These are phyloP conservation scores for Glomus cerebriforme DNA, from an alignment of 192 early-diverging fungal species.

Conservation along the genomic window DNA sequence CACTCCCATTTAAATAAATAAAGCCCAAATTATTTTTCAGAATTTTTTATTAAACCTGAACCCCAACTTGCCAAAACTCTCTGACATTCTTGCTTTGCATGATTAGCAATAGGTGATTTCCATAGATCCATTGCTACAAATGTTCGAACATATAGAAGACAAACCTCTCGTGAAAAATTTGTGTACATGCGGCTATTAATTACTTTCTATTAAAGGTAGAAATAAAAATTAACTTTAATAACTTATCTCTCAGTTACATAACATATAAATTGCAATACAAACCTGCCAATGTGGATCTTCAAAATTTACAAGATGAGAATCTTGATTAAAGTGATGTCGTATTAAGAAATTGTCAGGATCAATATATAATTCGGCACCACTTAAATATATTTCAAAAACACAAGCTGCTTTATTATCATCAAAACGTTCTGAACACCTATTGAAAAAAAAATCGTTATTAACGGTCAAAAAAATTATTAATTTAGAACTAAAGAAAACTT, in stretches of 20 bases:
- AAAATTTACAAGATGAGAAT: neutral
- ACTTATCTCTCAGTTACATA: too few relatives aligned
- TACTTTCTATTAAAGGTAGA: constrained; percentile 41
- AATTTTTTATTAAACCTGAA: constrained; percentile 9
- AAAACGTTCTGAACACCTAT: constrained; percentile 61
- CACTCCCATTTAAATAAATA: too few relatives aligned
- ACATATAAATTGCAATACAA: neutral
- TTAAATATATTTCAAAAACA: constrained; percentile 50
- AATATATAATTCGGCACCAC: constrained; percentile 55
- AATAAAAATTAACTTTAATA: neutral
- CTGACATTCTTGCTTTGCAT: constrained; percentile 28
- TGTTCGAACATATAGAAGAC: constrained; percentile 57
- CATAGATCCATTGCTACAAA: constrained; percentile 54
- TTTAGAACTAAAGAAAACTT: neutral
- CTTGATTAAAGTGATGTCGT: neutral
- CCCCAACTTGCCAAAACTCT: constrained; percentile 37
- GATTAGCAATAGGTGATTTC: constrained; percentile 48
- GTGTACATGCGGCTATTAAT: constrained; percentile 58
- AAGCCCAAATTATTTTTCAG: neutral
- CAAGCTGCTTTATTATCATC: constrained; percentile 58
- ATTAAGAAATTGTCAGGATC: constrained; percentile 41
- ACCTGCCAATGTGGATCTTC: neutral
- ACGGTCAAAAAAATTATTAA: neutral
- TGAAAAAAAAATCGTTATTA: neutral
- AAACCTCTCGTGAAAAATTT: constrained; percentile 57